Percentiles rank a stretch among this genome's conserved stretches.
Evolutionary conservation across 2,329 filamentous ascomycete species (phyloP).

Genomic region (Penicillium olsonii): DNA sequence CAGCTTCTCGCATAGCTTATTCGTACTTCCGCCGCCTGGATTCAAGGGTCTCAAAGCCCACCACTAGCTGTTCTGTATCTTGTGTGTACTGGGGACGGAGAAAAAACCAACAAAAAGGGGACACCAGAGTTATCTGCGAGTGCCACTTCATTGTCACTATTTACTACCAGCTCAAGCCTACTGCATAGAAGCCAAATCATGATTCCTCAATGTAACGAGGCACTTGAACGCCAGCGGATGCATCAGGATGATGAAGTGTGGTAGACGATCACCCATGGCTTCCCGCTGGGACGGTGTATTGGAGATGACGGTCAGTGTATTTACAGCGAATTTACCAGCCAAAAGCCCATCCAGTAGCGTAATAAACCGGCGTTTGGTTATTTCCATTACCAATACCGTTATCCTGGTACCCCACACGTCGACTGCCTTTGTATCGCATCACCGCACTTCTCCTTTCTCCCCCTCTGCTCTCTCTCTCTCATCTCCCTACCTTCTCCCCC

Average conservation of each 20-base stretch:
- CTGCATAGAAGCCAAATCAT: not conserved
- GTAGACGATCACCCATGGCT: slow-evolving; percentile 27
- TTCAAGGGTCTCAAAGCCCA: not conserved
- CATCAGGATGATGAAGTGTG: slow-evolving; percentile 20
- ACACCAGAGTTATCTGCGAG: not conserved
- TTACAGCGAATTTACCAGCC: not conserved
- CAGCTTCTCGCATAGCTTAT: not conserved
- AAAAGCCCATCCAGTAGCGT: not conserved
- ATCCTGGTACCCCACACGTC: slow-evolving; percentile 24
- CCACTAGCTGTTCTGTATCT: not conserved
- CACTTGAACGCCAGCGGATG: slow-evolving; percentile 2
- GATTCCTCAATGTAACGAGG: not conserved
- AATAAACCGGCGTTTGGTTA: slow-evolving; percentile 9
- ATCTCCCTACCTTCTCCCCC: slow-evolving; percentile 38
- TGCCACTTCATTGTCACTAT: not conserved
- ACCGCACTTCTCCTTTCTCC: slow-evolving; percentile 23
- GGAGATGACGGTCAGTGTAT: slow-evolving; percentile 7
- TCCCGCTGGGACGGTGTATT: slow-evolving; percentile 6
- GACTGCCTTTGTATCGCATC: slow-evolving; percentile 25
- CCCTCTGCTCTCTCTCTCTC: slow-evolving; percentile 20
- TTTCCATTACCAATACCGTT: slow-evolving; percentile 6
- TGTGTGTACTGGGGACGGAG: not conserved
- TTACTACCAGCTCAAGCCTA: not conserved
- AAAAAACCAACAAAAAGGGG: not conserved
- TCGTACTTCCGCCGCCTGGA: not conserved